phyloP scores from a whole-genome alignment of 2,329 filamentous ascomycete genomes.

The Eurotiales sp. region DNA sequence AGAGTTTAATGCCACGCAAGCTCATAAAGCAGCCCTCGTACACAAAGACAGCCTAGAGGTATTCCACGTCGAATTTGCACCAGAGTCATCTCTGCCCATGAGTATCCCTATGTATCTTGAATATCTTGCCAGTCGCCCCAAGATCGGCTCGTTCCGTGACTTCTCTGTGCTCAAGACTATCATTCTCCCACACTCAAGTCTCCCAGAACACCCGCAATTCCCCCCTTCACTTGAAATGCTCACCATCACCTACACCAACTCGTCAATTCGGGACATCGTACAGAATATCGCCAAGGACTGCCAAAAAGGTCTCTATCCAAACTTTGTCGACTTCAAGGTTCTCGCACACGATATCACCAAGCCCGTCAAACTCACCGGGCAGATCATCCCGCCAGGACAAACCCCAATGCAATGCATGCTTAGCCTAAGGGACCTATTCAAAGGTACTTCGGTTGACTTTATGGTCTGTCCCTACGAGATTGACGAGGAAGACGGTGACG shows the following conservation, averaged over 20 bases:
- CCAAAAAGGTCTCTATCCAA: constrained; percentile 20
- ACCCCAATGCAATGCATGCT: constrained; percentile 18
- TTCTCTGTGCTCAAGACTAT: constrained; percentile 20
- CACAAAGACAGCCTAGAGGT: constrained; percentile 21
- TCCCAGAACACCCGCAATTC: constrained; percentile 22
- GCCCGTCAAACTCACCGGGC: constrained; percentile 17
- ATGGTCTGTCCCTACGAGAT: too few relatives aligned
- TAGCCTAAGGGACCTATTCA: constrained; percentile 18
- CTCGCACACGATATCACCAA: constrained; percentile 19
- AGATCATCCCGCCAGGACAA: constrained; percentile 17
- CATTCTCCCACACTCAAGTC: constrained; percentile 18
- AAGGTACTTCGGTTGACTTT: constrained; percentile 8
- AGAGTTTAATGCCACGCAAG: constrained; percentile 18
- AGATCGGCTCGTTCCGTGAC: constrained; percentile 20
- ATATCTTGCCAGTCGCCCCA: constrained; percentile 7
- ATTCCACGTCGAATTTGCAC: constrained; percentile 16
- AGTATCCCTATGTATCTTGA: constrained; percentile 4
- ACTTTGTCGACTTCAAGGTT: constrained; percentile 16
- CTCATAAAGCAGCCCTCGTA: constrained; percentile 16
- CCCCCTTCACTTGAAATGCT: constrained; percentile 17
- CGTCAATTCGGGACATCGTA: constrained; percentile 18
- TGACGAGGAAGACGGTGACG: too few relatives aligned
- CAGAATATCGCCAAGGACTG: constrained; percentile 20
- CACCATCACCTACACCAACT: constrained; percentile 21
- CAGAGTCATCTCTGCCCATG: too few relatives aligned